Percentiles rank a stretch among this genome's conserved stretches.
phyloP scores from a whole-genome alignment of 108 stramenopile species.

The Nitzschia sp. region DNA sequence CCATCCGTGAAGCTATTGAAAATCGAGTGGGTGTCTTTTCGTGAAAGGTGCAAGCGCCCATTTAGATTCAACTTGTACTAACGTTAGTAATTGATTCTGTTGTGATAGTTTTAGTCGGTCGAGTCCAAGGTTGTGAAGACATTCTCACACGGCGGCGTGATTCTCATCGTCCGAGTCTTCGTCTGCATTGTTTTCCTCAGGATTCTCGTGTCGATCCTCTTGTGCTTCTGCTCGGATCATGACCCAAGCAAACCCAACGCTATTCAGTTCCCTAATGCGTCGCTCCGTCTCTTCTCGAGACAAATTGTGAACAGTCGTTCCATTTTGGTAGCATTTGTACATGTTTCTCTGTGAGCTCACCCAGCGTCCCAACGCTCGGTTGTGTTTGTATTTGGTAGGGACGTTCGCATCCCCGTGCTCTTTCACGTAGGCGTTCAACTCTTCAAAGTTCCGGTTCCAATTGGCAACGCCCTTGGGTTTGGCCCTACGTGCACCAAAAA shows the following conservation, averaged over 20 bases:
- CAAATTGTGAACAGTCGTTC: slow-evolving; percentile 14
- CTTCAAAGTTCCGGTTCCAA: slow-evolving; percentile 55
- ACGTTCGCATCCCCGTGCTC: slow-evolving; percentile 49
- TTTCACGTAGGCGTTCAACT: slow-evolving; percentile 40
- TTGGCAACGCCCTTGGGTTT: slow-evolving; percentile 51
- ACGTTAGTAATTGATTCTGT: not conserved
- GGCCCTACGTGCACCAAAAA: slow-evolving; percentile 8
- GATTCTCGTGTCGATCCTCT: not conserved
- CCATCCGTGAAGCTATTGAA: slow-evolving; percentile 11
- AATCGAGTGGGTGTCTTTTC: slow-evolving; percentile 8
- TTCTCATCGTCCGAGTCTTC: slow-evolving; percentile 1
- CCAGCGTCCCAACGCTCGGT: slow-evolving; percentile 60
- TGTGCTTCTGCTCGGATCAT: slow-evolving; percentile 6
- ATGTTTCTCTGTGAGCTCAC: slow-evolving; percentile 49
- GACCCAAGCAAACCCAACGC: slow-evolving; percentile 36
- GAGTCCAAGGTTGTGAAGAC: not conserved
- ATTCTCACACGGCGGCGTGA: not conserved
- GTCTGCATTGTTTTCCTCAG: not conserved
- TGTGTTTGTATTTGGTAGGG: slow-evolving; percentile 51
- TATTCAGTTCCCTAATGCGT: slow-evolving; percentile 17
- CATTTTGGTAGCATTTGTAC: slow-evolving; percentile 38
- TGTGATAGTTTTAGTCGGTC: not conserved
- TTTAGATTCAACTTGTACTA: not conserved
- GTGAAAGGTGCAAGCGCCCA: not conserved
- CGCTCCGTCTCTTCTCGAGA: slow-evolving; percentile 24